Evolutionary conservation across 2,329 filamentous ascomycete species (phyloP).

Genomic region (Penicillium sp.): DNA sequence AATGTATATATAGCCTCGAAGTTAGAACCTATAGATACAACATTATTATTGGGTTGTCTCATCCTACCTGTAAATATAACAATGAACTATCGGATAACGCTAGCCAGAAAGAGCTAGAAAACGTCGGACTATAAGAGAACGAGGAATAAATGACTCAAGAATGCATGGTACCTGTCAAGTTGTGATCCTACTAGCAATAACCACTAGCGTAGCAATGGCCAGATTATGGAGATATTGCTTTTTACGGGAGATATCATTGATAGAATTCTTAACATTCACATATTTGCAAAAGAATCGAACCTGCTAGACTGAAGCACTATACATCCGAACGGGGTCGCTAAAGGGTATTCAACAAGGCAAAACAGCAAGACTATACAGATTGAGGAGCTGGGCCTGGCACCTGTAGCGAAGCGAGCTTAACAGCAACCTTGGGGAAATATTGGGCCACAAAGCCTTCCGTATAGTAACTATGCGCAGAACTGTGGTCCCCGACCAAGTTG

Average conservation of each 20-base stretch:
- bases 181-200: background rate
- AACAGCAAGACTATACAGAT: background rate
- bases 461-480: conserved; percentile 77
- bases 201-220: background rate
- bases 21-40: background rate
- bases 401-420: conserved; percentile 45
- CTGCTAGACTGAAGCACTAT: background rate
- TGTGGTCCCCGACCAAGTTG: conserved; percentile 79
- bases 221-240: background rate
- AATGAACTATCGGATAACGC: background rate
- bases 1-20: background rate
- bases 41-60: background rate
- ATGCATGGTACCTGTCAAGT: background rate
- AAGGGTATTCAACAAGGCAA: conserved; percentile 11
- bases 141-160: background rate
- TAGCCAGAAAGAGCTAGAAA: background rate
- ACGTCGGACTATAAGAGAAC: background rate
- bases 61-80: background rate
- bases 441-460: conserved; percentile 76
- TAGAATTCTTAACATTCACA: background rate
- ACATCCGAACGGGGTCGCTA: background rate
- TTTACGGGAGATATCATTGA: background rate
- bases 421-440: conserved; percentile 70
- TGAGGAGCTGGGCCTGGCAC: background rate
- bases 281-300: background rate